Evolutionary conservation across 768 basidiomycete genomes (phyloP), one percentile per base, ranked within the genome.

Genomic region (Rhizopogon sp.): DNA sequence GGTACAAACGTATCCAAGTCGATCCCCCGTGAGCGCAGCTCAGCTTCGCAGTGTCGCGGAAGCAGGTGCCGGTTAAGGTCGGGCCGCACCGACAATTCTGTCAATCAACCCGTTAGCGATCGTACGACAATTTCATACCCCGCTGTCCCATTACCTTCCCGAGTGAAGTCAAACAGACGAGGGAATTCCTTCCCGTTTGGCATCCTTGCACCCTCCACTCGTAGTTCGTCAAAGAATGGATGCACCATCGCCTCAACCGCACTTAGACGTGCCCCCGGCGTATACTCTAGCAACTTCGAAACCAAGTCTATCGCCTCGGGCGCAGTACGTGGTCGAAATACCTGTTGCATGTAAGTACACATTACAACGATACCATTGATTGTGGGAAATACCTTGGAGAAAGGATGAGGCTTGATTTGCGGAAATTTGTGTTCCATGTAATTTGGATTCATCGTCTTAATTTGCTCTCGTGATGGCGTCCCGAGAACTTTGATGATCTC

Each of bases 371-470:
- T 16, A 16, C 52, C 37, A 54, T 33, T 39, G 33, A 50, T 44
- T 31, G 8, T 17, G 40, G 25, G n/a, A 67, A 72, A 28, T 56
- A 92, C 93, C 85, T 98, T 98, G 68, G 88, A 89, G 79, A 98
- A 98, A 0, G 95, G 95, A 68, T 98, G 96, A n/a, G 95, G 93
- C 70, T 96, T 94, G 79, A 99, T 99, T 74, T 98, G 96, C 1
- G 97, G 97, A 79, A 99, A 99, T 74, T 98, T 98, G 84, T 99
- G 97, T 70, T 99, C 97, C 97, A 98, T 98, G 75, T 99, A 99
- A 77, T 99, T 99, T 53, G 97, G 97, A 74, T 99, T 99, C 97
- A 99, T 99, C 62, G 97, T 98, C 86, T 99, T 98, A 83, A 99
- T 99, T 73, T 99, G 97, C 69, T 98, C 97, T 62, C 96, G 79